phyloP scores from a whole-genome alignment of 768 basidiomycete genomes.

The Cyathus striatus region DNA sequence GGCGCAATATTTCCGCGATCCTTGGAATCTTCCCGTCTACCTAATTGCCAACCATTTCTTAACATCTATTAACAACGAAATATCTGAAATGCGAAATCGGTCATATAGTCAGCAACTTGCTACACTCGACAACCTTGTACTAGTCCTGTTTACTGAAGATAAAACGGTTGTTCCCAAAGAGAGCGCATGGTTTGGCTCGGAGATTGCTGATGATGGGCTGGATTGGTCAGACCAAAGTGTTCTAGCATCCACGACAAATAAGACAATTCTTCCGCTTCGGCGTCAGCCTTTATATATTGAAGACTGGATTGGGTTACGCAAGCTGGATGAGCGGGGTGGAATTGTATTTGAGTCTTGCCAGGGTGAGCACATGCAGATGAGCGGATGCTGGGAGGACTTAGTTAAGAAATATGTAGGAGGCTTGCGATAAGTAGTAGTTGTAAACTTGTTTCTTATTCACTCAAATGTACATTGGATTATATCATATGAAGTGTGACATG shows the following conservation, averaged over 20 bases:
- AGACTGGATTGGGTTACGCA: conserved; percentile 78
- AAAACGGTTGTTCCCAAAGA: conserved; percentile 81
- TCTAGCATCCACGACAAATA: not conserved
- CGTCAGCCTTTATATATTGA: conserved; percentile 67
- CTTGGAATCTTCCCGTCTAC: conserved; percentile 52
- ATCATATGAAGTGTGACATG: too few relatives aligned
- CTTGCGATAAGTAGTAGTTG: conserved; percentile 5
- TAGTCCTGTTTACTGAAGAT: conserved; percentile 71
- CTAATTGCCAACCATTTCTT: conserved; percentile 62
- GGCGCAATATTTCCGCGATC: conserved; percentile 88
- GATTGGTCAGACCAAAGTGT: not conserved
- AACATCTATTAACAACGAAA: conserved; percentile 75
- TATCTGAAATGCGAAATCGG: conserved; percentile 42
- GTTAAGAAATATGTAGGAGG: conserved; percentile 37
- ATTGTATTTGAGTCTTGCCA: conserved; percentile 60
- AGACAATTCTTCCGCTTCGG: conserved; percentile 60
- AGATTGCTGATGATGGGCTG: conserved; percentile 31
- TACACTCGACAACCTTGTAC: conserved; percentile 60
- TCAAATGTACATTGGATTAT: too few relatives aligned
- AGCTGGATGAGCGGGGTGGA: conserved; percentile 60
- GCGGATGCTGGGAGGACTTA: conserved; percentile 55
- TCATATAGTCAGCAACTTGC: conserved; percentile 60
- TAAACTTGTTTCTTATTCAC: not conserved
- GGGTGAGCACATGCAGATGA: conserved; percentile 73
- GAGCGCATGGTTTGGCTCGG: conserved; percentile 82